Conservation (phyloP, 2,329 filamentous ascomycete species). For the Emmonsiellopsis sp. region DNA sequence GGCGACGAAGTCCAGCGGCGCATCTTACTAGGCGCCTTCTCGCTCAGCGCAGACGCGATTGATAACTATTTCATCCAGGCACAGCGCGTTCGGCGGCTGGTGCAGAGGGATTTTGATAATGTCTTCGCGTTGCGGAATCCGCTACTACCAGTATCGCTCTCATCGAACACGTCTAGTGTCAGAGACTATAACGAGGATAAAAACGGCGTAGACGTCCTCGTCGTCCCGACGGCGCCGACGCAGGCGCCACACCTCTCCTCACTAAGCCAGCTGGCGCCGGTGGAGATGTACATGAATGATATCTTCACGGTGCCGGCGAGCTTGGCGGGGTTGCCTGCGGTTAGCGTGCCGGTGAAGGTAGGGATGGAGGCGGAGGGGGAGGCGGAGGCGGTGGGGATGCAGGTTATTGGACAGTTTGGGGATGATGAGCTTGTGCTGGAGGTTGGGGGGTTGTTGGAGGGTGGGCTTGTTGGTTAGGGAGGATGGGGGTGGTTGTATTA, state of each 20-base stretch:
- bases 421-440: conserved; percentile 34
- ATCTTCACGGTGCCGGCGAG: conserved; percentile 94
- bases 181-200: conserved; percentile 34
- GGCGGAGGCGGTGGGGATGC: conserved; percentile 24
- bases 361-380: neutral
- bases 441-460: conserved; percentile 27
- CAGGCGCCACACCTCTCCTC: conserved; percentile 57
- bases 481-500: neutral
- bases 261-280: conserved; percentile 34
- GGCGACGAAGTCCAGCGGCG: conserved; percentile 77
- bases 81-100: conserved; percentile 73
- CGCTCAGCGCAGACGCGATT: conserved; percentile 77
- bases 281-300: conserved; percentile 86
- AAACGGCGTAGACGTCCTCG: conserved; percentile 63
- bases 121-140: conserved; percentile 65
- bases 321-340: conserved; percentile 77
- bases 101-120: conserved; percentile 76
- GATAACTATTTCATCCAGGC: conserved; percentile 97
- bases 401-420: conserved; percentile 40
- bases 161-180: no score
- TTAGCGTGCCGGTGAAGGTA: conserved; percentile 63
- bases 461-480: neutral
- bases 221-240: conserved; percentile 80
- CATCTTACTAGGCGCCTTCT: conserved; percentile 83
- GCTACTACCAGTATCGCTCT: conserved; percentile 29